Conservation (phyloP, 202 grass and related monocot genomes). For the Cymbopogon flexuosus region DNA sequence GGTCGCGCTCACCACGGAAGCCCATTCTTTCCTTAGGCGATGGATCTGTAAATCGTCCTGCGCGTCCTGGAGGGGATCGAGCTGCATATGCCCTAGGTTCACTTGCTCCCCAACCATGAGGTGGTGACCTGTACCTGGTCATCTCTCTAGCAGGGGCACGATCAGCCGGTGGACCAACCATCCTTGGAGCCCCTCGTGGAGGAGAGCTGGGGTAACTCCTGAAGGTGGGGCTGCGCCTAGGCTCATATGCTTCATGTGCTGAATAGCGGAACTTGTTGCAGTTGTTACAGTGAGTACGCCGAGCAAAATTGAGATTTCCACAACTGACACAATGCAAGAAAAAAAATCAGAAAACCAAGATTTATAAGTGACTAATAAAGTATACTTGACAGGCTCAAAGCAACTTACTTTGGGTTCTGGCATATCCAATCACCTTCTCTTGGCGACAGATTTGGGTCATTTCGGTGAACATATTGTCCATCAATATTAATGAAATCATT, state of each 20-base stretch:
- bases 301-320: slow-evolving; percentile 95
- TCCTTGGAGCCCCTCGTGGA: slow-evolving; percentile 45
- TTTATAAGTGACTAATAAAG: neutral
- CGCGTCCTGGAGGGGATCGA: slow-evolving; percentile 35
- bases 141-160: slow-evolving; percentile 41
- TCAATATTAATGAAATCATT: slow-evolving; percentile 50
- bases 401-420: slow-evolving; percentile 63
- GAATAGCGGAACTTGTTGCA: slow-evolving; percentile 57
- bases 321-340: slow-evolving; percentile 50
- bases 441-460: slow-evolving; percentile 87
- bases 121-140: slow-evolving; percentile 52
- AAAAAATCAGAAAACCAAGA: slow-evolving; percentile 11
- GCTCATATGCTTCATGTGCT: slow-evolving; percentile 36
- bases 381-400: neutral
- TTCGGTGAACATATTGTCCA: slow-evolving; percentile 78
- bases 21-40: slow-evolving; percentile 40
- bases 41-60: slow-evolving; percentile 38
- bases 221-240: slow-evolving; percentile 39
- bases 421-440: slow-evolving; percentile 97
- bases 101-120: slow-evolving; percentile 41
- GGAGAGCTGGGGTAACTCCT: slow-evolving; percentile 39
- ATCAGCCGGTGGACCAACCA: slow-evolving; percentile 41
- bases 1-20: slow-evolving; percentile 44
- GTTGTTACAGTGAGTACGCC: slow-evolving; percentile 80
- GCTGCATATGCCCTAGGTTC: slow-evolving; percentile 38